Evolutionary conservation across 495 filamentous ascomycete genomes (phyloP), one percentile per base, ranked within the genome.

Genomic region (Penicillium samsonianum): DNA sequence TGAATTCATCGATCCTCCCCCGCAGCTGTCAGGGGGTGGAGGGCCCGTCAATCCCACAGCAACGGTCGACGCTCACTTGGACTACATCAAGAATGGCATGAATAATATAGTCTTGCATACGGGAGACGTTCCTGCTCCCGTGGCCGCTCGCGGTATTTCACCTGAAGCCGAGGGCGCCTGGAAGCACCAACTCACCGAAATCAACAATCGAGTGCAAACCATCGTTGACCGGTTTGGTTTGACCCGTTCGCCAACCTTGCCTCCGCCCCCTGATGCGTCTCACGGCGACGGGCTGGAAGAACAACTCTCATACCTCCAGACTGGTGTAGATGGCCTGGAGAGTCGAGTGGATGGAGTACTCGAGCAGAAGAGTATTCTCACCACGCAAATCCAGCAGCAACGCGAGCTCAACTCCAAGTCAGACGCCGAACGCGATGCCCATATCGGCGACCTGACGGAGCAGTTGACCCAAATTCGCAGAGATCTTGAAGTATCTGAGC

Each of bases 361-460:
- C 37, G 90, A 96, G 59, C 90, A 96, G 60, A 92, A 96, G 70
- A 81, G 82, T 47, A 92, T 92, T 17, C 73, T 96, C 22, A 87
- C 89, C 58, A 85, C 90, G 4, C 91, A 97, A 62, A 90, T 96
- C 62, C 91, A 95, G 73, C 90, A 96, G 67, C 92, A 97, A 71
- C 87, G 91, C 40, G 90, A 94, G 64, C 81, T 96, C 49, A 94
- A 92, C 67, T 89, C 74, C 61, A 82, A 83, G 64, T 85, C 82
- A 0, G 82, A 85, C 57, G 74, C 76, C 0, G 74, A 84, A 58
- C 79, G 82, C 44, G 84, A 85, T 59, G 76, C 77, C 6, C 76
- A 82, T 43, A 74, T 83, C 40, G 76, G 69, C 28, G 77, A 80
- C 23, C 57, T 82, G 45, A 74, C 74, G 25, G 78, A 80, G 78